A percentile compares a stretch with the other conserved stretches of the same genome.
phyloP scores from a whole-genome alignment of 2,329 filamentous ascomycete genomes.

The Pseudocercospora crystallina region DNA sequence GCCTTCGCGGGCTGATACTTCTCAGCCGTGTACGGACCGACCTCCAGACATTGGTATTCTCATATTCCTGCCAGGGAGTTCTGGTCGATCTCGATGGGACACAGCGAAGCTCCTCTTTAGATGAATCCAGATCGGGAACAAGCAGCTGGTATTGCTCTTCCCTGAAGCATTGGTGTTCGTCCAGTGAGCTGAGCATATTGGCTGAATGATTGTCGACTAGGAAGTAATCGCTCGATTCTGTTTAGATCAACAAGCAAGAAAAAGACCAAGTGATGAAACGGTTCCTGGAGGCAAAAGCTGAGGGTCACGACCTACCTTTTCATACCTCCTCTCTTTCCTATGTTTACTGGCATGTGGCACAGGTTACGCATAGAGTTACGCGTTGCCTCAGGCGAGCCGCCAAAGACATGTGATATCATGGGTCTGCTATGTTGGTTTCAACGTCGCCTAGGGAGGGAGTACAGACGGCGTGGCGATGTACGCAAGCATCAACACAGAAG shows the following conservation, averaged over 20 bases:
- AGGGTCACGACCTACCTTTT: too few species aligned
- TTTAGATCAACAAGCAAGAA: too few species aligned
- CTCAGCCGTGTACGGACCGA: slow-evolving; percentile 13
- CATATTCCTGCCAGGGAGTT: slow-evolving; percentile 1
- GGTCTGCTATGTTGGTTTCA: not conserved
- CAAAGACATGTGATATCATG: slow-evolving; percentile 1
- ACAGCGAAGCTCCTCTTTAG: slow-evolving; percentile 4
- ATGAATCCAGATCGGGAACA: slow-evolving; percentile 7
- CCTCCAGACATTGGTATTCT: slow-evolving; percentile 11
- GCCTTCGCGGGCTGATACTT: slow-evolving; percentile 5
- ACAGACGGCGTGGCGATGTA: not conserved
- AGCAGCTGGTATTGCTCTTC: slow-evolving; percentile 14
- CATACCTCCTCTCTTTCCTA: too few species aligned
- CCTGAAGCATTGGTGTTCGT: slow-evolving; percentile 17
- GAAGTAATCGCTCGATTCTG: too few species aligned
- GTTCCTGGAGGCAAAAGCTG: too few species aligned
- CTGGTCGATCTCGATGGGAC: not conserved
- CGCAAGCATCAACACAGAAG: not conserved
- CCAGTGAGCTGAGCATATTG: slow-evolving; percentile 11
- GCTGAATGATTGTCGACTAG: not conserved
- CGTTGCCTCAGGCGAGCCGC: not conserved
- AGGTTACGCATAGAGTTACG: too few species aligned
- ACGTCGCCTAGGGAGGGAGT: too few species aligned
- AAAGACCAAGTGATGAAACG: too few species aligned
- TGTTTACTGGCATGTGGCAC: too few species aligned